A percentile compares a stretch with the other conserved stretches of the same genome.
phyloP scores from a whole-genome alignment of 2,329 filamentous ascomycete genomes.

The Fusarium fujikuroi region DNA sequence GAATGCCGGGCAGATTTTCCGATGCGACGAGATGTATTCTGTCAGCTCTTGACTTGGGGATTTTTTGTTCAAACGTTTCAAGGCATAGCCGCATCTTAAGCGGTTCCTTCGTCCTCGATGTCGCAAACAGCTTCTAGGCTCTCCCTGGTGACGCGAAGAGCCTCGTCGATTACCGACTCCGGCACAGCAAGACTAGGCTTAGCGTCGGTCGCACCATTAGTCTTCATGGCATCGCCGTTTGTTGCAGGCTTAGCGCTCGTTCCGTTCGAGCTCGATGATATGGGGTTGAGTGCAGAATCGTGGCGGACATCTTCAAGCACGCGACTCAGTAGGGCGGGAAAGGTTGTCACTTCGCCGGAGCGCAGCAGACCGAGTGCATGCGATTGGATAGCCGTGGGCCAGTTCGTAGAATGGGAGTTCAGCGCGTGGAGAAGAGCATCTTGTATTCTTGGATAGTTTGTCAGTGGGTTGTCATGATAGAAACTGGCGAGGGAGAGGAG shows the following conservation, averaged over 20 bases:
- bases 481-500: neutral
- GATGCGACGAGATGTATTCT: neutral
- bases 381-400: constrained; percentile 68
- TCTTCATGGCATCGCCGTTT: constrained; percentile 47
- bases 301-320: constrained; percentile 71
- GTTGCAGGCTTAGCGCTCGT: constrained; percentile 45
- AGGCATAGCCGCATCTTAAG: neutral
- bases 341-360: constrained; percentile 67
- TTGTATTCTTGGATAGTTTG: constrained; percentile 61
- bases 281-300: constrained; percentile 51
- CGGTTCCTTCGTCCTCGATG: constrained; percentile 46
- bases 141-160: constrained; percentile 68
- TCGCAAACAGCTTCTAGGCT: constrained; percentile 64
- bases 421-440: constrained; percentile 71
- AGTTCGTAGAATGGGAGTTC: constrained; percentile 68
- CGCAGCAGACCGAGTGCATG: constrained; percentile 71
- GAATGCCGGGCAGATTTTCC: neutral
- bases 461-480: constrained; percentile 1
- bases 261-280: constrained; percentile 46
- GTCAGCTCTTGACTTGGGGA: neutral
- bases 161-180: constrained; percentile 68
- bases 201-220: constrained; percentile 43
- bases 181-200: constrained; percentile 65
- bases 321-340: constrained; percentile 68
- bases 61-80: neutral